phyloP scores from a whole-genome alignment of 768 basidiomycete species.

The Termitomyces sp. region DNA sequence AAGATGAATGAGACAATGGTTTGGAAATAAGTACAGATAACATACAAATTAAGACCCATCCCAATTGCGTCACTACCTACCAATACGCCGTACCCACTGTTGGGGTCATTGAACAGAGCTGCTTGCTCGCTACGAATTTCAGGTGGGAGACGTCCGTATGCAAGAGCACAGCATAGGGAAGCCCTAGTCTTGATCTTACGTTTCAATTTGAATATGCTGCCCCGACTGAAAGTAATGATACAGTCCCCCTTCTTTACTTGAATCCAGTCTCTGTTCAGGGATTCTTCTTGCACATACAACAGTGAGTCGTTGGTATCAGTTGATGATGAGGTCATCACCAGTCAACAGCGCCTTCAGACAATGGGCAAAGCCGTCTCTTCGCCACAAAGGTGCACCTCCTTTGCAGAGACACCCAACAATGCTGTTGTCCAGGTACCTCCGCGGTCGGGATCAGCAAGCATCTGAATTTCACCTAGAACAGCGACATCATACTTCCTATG shows the following conservation, averaged over 20 bases:
- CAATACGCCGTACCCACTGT: constrained; percentile 82
- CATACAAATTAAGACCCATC: constrained; percentile 95
- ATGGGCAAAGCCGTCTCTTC: constrained; percentile 88
- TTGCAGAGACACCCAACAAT: constrained; percentile 67
- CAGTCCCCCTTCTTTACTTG: constrained; percentile 81
- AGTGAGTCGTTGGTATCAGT: constrained; percentile 87
- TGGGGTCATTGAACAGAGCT: constrained; percentile 79
- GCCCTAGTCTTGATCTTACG: constrained; percentile 62
- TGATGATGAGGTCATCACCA: constrained; percentile 76
- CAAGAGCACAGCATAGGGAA: constrained; percentile 80
- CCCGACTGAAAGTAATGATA: constrained; percentile 79
- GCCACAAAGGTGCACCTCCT: constrained; percentile 91
- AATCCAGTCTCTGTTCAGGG: constrained; percentile 53
- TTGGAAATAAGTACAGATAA: constrained; percentile 6
- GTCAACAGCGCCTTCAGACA: constrained; percentile 62
- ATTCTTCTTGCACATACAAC: constrained; percentile 59
- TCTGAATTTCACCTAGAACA: constrained; percentile 96
- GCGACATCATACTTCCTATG: constrained; percentile 58
- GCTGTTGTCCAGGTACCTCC: constrained; percentile 83
- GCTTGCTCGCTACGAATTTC: constrained; percentile 93
- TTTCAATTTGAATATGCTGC: constrained; percentile 74
- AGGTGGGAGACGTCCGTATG: constrained; percentile 88
- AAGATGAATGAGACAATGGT: background rate
- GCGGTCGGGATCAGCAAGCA: constrained; percentile 76
- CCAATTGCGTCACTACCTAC: constrained; percentile 95